These are phyloP conservation scores for Wallacemonas sp. DNA, from an alignment of 208 protist species.

Conservation along the genomic window DNA sequence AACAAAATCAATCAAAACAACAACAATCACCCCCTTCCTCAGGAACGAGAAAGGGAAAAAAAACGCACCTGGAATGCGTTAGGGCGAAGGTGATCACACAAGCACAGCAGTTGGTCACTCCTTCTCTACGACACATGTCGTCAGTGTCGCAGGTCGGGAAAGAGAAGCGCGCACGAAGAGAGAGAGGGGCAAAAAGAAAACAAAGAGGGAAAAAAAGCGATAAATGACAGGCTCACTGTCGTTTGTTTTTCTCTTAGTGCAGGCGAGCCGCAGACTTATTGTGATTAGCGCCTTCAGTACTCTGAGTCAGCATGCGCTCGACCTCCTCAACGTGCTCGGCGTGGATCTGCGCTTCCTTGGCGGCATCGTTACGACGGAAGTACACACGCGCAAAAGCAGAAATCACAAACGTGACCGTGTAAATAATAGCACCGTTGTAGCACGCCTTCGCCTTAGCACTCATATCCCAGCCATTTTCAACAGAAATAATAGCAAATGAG, in stretches of 20 bases:
- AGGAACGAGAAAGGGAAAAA: neutral
- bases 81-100: neutral
- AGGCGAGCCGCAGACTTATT: conserved; percentile 4
- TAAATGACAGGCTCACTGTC: conserved; percentile 14
- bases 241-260: conserved; percentile 10
- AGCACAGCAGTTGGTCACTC: too few species aligned
- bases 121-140: too few species aligned
- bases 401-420: conserved; percentile 72
- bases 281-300: neutral
- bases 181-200: conserved; percentile 9
- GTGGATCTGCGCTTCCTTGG: conserved; percentile 36
- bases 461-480: conserved; percentile 72
- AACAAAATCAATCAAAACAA: too few species aligned
- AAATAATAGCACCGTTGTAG: conserved; percentile 86
- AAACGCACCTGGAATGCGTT: too few species aligned
- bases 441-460: conserved; percentile 80
- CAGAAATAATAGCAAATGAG: conserved; percentile 70
- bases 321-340: conserved; percentile 47
- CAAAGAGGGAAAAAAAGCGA: conserved; percentile 4
- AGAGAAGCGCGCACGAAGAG: neutral
- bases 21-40: too few species aligned
- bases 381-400: conserved; percentile 79
- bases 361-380: conserved; percentile 59
- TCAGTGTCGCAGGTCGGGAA: too few species aligned
- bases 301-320: conserved; percentile 31